A percentile compares a stretch with the other conserved stretches of the same genome.
phyloP scores from a whole-genome alignment of 2,329 filamentous ascomycete genomes.

The Zasmidium cellare region DNA sequence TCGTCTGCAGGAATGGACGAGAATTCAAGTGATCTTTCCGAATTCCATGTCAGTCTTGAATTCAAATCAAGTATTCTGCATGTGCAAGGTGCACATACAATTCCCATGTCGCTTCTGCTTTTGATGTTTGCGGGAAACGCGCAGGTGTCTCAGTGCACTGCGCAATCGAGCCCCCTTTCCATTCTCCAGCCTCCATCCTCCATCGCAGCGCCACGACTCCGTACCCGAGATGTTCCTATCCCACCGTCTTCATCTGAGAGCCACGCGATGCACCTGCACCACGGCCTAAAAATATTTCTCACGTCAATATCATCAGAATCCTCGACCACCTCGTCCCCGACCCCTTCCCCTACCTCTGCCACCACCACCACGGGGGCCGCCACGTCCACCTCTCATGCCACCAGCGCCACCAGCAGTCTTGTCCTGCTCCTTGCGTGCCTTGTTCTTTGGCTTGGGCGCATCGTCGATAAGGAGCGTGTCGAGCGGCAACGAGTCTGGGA shows the following conservation, averaged over 20 bases:
- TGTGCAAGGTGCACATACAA: background rate
- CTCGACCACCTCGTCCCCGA: slow-evolving; percentile 26
- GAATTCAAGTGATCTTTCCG: background rate
- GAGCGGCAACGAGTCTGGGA: slow-evolving; percentile 90
- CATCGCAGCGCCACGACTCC: background rate
- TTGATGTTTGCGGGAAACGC: background rate
- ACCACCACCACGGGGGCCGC: slow-evolving; percentile 44
- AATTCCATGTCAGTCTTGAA: background rate
- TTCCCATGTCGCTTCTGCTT: background rate
- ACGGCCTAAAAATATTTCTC: background rate
- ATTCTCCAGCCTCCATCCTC: background rate
- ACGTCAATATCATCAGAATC: slow-evolving; percentile 14
- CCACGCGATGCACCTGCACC: background rate
- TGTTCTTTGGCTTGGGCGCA: slow-evolving; percentile 98
- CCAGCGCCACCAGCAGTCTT: slow-evolving; percentile 44
- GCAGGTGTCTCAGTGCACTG: too few relatives aligned
- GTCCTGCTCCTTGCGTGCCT: slow-evolving; percentile 84
- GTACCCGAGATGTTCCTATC: background rate
- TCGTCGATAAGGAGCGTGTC: slow-evolving; percentile 97
- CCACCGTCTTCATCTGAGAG: background rate
- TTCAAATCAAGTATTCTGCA: background rate
- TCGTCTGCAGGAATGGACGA: background rate
- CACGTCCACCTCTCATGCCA: slow-evolving; percentile 48
- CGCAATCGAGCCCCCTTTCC: too few relatives aligned
- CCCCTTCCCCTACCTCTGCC: slow-evolving; percentile 37